Conservation (phyloP, 2,329 filamentous ascomycete genomes). For the Aspergillus calidoustus region DNA sequence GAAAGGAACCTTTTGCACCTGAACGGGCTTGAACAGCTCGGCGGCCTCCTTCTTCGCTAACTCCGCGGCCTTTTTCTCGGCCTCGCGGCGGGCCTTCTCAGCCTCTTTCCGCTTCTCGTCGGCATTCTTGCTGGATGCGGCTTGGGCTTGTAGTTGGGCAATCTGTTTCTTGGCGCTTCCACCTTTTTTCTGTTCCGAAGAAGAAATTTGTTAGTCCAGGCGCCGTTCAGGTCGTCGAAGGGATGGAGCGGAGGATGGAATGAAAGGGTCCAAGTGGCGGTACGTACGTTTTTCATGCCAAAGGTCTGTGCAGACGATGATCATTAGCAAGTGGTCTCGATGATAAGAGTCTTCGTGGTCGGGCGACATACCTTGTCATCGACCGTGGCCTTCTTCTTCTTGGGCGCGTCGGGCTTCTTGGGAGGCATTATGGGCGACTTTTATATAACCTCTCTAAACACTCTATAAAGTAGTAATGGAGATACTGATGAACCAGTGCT, state of each 20-base stretch:
- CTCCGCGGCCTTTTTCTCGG: conserved; percentile 90
- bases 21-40: conserved; percentile 85
- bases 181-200: conserved; percentile 76
- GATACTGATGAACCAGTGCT: conserved; percentile 4
- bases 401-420: conserved; percentile 50
- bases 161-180: conserved; percentile 88
- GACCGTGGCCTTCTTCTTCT: conserved; percentile 60
- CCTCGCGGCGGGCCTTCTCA: conserved; percentile 69
- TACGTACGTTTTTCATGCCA: conserved; percentile 90
- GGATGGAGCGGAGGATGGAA: background rate
- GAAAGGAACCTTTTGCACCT: conserved; percentile 97
- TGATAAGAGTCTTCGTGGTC: conserved; percentile 21
- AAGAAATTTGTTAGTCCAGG: conserved; percentile 25
- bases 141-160: conserved; percentile 76
- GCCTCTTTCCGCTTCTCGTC: conserved; percentile 83
- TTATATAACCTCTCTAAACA: conserved; percentile 10
- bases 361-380: conserved; percentile 71
- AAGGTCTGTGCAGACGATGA: conserved; percentile 65
- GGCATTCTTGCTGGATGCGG: conserved; percentile 74
- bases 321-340: conserved; percentile 3
- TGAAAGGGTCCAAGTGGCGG: conserved; percentile 4
- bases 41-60: conserved; percentile 79
- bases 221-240: background rate
- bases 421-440: conserved; percentile 51
- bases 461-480: conserved; percentile 12